Base-by-base conservation (phyloP, 305 asterid genomes). In the Nicotiana rustica region DNA sequence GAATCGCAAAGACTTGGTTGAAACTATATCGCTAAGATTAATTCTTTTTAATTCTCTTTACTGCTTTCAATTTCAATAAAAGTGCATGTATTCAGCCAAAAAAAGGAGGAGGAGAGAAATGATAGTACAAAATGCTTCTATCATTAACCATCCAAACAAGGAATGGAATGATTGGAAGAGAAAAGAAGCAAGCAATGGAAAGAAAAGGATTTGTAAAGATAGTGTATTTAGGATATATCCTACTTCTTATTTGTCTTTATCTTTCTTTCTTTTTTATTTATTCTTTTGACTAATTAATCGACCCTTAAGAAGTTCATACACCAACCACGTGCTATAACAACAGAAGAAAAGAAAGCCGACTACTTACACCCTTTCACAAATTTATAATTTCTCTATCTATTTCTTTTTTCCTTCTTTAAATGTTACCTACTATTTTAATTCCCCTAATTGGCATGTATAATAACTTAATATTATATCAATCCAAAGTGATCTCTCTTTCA, bases 121-220 rank as follows among this genome's bases (percentile, higher is more conserved):
- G 19, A 36, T 14, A 55, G 47, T 49, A 61, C 61, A 31, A 31
- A 33, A 33, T 61, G 55, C 41, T 57, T 57, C 68, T 78, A 56
- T 61, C 29, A 65, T 71, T 35, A 68, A 83, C 79, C 82, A 47
- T 75, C 9, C 67, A 75, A 75, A 75, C 21, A 75, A 14, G 44
- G 64, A 49, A 75, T 49, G 64, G 15, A 75, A 75, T 75, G 44
- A 75, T 75, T 49, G 31, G 79, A 49, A 49, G 79, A 21, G 7
- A 75, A 64, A 49, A 14, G 41, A 73, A 49, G 41, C 21, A 73
- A 75, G 21, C 25, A 75, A 75, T 52, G 64, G 64, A 75, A 75
- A 25, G 18, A 75, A 7, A 73, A 13, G 79, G 18, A 73, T 21
- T 18, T 18, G 59, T 19, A 70, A 67, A 41, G 35, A 18, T 18